These are phyloP conservation scores for Gynostemma pentaphyllum DNA, from an alignment of 306 rosid species.

Conservation along the genomic window DNA sequence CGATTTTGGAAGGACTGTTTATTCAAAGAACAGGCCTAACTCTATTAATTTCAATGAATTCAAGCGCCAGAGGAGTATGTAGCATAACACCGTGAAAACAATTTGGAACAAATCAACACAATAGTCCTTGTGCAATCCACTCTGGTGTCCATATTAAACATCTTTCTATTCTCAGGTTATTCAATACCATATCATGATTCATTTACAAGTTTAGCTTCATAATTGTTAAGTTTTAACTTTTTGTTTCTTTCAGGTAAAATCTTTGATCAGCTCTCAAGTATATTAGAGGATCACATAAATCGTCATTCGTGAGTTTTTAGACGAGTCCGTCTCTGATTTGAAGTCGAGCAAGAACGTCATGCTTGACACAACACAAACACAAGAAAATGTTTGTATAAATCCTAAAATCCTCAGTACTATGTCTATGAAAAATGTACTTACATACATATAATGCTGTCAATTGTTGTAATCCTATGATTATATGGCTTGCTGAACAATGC, in stretches of 20 bases:
- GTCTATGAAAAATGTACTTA: not conserved
- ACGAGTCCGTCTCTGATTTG: not conserved
- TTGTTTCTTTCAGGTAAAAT: slow-evolving; percentile 1
- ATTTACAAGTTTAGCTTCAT: not conserved
- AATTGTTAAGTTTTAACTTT: not conserved
- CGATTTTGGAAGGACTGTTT: slow-evolving; percentile 31
- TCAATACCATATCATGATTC: not conserved
- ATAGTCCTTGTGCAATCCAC: slow-evolving; percentile 19
- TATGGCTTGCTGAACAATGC: not conserved
- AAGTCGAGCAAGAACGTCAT: not conserved
- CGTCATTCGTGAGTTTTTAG: not conserved
- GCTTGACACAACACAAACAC: not conserved
- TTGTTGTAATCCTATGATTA: not conserved
- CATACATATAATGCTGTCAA: not conserved
- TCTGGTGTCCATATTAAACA: not conserved
- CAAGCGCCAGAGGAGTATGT: slow-evolving; percentile 43
- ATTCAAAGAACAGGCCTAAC: slow-evolving; percentile 23
- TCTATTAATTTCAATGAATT: slow-evolving; percentile 20
- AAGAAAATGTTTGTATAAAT: not conserved
- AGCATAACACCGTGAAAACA: slow-evolving; percentile 34
- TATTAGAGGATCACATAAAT: not conserved
- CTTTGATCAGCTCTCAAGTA: not conserved
- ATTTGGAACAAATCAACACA: slow-evolving; percentile 17
- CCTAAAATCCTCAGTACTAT: not conserved
- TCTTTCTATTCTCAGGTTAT: not conserved